Evolutionary conservation across 164 flowering plant species (phyloP).

Genomic region (Saururus chinensis): DNA sequence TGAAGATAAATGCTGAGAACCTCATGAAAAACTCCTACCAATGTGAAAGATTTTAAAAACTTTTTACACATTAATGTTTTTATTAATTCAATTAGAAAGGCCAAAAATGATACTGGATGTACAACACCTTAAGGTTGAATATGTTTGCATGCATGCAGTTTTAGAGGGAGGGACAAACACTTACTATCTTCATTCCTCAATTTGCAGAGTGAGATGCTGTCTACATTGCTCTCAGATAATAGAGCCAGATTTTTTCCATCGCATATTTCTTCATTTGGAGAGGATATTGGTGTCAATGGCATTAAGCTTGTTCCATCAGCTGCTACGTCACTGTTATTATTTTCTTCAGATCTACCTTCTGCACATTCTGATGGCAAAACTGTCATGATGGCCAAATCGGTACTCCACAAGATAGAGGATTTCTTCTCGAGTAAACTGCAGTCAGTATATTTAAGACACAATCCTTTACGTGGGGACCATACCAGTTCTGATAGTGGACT

Average conservation of each 20-base stretch:
- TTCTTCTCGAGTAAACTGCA: conserved; percentile 25
- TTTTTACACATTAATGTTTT: too few relatives aligned
- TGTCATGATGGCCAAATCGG: conserved; percentile 25
- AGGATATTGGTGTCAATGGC: background rate
- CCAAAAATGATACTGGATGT: too few relatives aligned
- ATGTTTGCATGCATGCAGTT: too few relatives aligned
- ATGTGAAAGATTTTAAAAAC: too few relatives aligned
- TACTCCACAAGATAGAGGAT: conserved; percentile 23
- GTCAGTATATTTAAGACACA: conserved; percentile 47
- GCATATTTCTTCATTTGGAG: conserved; percentile 11
- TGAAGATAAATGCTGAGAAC: too few relatives aligned
- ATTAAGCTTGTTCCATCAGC: conserved; percentile 13
- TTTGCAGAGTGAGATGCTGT: conserved; percentile 8
- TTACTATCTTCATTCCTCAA: conserved; percentile 7
- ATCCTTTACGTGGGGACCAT: conserved; percentile 67
- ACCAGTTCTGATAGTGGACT: conserved; percentile 65
- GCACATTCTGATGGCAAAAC: conserved; percentile 15
- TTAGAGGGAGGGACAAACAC: background rate
- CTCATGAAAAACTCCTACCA: too few relatives aligned
- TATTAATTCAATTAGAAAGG: too few relatives aligned
- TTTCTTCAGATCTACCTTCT: conserved; percentile 5
- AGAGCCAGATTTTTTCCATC: conserved; percentile 6
- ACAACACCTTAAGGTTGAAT: too few relatives aligned
- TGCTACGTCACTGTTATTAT: conserved; percentile 9
- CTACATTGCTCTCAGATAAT: conserved; percentile 11